These are phyloP conservation scores for Malassezia caprae DNA, from an alignment of 1,284 basidiomycete species.

Conservation along the genomic window DNA sequence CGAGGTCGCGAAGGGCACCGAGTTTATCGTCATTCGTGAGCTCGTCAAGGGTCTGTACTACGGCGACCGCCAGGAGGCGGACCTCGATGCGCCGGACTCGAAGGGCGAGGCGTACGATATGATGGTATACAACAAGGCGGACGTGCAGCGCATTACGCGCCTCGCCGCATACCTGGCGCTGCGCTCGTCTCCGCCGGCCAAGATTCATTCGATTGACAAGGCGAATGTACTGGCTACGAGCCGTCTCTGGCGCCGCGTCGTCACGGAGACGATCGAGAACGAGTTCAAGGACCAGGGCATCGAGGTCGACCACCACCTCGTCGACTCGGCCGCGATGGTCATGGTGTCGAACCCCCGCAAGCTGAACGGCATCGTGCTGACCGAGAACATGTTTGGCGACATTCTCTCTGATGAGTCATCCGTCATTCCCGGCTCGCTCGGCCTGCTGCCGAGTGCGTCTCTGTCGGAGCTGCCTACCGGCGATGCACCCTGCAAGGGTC, in stretches of 20 bases:
- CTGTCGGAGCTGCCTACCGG: conserved; percentile 78
- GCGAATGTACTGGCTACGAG: conserved; percentile 96
- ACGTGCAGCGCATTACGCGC: conserved; percentile 87
- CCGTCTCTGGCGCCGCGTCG: conserved; percentile 73
- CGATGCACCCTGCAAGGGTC: conserved; percentile 59
- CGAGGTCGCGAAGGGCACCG: conserved; percentile 70
- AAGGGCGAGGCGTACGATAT: conserved; percentile 49
- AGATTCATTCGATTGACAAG: conserved; percentile 92
- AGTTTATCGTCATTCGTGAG: conserved; percentile 90
- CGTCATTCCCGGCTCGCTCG: conserved; percentile 93
- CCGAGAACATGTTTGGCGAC: conserved; percentile 48
- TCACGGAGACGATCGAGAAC: conserved; percentile 38
- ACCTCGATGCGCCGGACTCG: conserved; percentile 46
- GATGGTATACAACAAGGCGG: conserved; percentile 80
- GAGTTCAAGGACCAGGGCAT: conserved; percentile 36
- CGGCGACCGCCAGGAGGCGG: conserved; percentile 73
- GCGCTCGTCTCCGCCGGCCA: conserved; percentile 66
- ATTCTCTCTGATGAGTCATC: conserved; percentile 92
- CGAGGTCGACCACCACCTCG: conserved; percentile 59
- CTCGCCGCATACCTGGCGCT: conserved; percentile 89
- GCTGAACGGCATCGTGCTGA: conserved; percentile 70
- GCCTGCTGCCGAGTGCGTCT: conserved; percentile 88
- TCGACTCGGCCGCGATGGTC: conserved; percentile 93
- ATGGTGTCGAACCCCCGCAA: conserved; percentile 85
- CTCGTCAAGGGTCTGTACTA: conserved; percentile 64